These are phyloP conservation scores for Syzygium grande DNA, from an alignment of 345 rosid species.

Conservation along the genomic window DNA sequence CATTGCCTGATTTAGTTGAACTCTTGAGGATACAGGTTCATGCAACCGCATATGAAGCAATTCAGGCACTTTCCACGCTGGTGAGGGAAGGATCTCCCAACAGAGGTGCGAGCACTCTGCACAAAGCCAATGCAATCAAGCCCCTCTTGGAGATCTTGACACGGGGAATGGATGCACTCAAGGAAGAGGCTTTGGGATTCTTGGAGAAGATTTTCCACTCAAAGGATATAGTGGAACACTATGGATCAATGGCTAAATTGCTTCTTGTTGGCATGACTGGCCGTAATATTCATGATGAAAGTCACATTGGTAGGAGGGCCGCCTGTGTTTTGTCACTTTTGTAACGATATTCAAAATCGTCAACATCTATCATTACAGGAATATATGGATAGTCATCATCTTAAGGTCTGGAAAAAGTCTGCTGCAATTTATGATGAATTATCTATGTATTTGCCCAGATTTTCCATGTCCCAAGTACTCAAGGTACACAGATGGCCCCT, in stretches of 20 bases:
- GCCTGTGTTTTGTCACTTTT: slow-evolving; percentile 29
- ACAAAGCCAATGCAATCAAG: slow-evolving; percentile 39
- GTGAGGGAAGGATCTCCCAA: slow-evolving; percentile 23
- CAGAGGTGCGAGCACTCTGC: slow-evolving; percentile 36
- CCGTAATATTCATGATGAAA: slow-evolving; percentile 21
- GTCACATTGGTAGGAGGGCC: slow-evolving; percentile 32
- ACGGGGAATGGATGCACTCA: slow-evolving; percentile 52
- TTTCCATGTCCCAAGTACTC: background rate
- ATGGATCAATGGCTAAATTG: slow-evolving; percentile 33
- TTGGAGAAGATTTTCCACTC: slow-evolving; percentile 43
- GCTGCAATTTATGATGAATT: background rate
- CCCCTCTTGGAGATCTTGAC: slow-evolving; percentile 29
- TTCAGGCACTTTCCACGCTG: slow-evolving; percentile 49
- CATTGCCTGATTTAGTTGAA: slow-evolving; percentile 33
- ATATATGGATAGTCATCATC: slow-evolving; percentile 12
- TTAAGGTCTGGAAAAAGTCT: background rate
- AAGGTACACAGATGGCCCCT: background rate
- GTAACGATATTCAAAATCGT: slow-evolving; percentile 46
- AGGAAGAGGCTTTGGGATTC: slow-evolving; percentile 40
- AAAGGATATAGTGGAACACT: slow-evolving; percentile 41
- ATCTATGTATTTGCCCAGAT: background rate
- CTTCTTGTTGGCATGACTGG: slow-evolving; percentile 32
- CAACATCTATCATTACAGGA: slow-evolving; percentile 41
- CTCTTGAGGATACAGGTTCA: slow-evolving; percentile 26
- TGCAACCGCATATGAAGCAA: slow-evolving; percentile 45